These are phyloP conservation scores for Fusarium sp. DNA, from an alignment of 2,329 filamentous ascomycete genomes.

Conservation along the genomic window DNA sequence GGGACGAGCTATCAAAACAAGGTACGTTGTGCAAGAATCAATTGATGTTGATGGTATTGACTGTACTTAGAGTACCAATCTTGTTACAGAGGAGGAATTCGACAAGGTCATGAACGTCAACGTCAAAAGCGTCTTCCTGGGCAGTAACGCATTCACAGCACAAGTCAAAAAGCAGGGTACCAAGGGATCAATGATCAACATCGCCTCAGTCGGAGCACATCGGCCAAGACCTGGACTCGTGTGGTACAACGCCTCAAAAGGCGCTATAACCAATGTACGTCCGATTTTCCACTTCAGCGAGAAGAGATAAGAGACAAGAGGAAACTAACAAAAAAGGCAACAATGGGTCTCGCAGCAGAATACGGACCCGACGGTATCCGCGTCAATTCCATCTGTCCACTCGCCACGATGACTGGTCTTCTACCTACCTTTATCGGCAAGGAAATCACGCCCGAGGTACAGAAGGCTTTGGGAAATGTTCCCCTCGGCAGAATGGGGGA, in stretches of 20 bases:
- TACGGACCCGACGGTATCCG: constrained; percentile 78
- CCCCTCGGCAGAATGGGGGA: constrained; percentile 61
- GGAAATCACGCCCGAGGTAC: constrained; percentile 70
- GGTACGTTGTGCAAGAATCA: rapidly evolving
- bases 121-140: constrained; percentile 2
- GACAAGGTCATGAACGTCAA: constrained; percentile 21
- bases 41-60: rapidly evolving
- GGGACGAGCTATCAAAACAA: constrained; percentile 21
- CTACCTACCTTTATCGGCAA: constrained; percentile 64
- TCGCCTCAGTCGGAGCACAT: constrained; percentile 11
- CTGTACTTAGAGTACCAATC: neutral
- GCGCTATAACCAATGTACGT: constrained; percentile 67
- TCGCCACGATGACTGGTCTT: constrained; percentile 60
- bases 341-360: constrained; percentile 73
- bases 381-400: constrained; percentile 77
- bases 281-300: rapidly evolving
- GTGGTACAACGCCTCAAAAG: constrained; percentile 78
- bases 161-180: constrained; percentile 5
- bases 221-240: constrained; percentile 71
- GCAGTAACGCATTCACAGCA: constrained; percentile 7
- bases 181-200: constrained; percentile 27
- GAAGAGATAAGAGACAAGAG: neutral
- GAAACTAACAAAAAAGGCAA: constrained; percentile 46
- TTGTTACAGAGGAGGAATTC: constrained; percentile 8
- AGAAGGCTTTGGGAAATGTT: constrained; percentile 65